Percentiles rank a stretch among this genome's conserved stretches.
These are phyloP conservation scores for Digitaria exilis DNA, from an alignment of 202 grass and related monocot species.

Conservation along the genomic window DNA sequence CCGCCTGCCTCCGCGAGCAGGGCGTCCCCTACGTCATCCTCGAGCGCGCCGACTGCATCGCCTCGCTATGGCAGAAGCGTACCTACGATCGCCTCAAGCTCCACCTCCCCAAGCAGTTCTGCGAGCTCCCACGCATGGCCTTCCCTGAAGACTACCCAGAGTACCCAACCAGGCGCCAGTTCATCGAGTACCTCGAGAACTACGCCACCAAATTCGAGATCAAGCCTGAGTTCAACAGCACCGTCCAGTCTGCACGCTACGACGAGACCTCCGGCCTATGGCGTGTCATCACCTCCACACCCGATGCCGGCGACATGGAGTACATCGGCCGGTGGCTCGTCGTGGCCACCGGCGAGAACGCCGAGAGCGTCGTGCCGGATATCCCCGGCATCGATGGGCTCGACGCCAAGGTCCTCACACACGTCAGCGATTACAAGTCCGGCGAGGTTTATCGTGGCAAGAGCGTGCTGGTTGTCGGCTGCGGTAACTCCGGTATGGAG, in stretches of 20 bases:
- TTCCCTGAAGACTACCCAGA: constrained; percentile 75
- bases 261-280: constrained; percentile 70
- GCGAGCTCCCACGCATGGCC: constrained; percentile 64
- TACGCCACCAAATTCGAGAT: constrained; percentile 69
- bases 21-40: constrained; percentile 67
- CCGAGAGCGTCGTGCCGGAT: constrained; percentile 49
- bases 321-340: constrained; percentile 84
- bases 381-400: constrained; percentile 51
- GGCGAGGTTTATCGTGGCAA: constrained; percentile 59
- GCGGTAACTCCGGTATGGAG: constrained; percentile 85
- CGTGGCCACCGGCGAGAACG: constrained; percentile 90
- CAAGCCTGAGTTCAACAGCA: constrained; percentile 56
- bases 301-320: constrained; percentile 47
- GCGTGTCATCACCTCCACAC: constrained; percentile 40
- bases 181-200: constrained; percentile 64
- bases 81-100: constrained; percentile 86
- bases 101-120: constrained; percentile 86
- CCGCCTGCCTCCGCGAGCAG: constrained; percentile 59
- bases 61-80: constrained; percentile 70
- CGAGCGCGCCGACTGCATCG: constrained; percentile 76
- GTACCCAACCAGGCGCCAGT: constrained; percentile 70
- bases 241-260: constrained; percentile 55
- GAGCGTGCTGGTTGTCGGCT: constrained; percentile 73
- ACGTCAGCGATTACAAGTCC: constrained; percentile 70
- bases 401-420: constrained; percentile 48